Percentiles rank a stretch among this genome's conserved stretches.
phyloP scores from a whole-genome alignment of 1,284 basidiomycete genomes.

The Ceratobasidium sp. region DNA sequence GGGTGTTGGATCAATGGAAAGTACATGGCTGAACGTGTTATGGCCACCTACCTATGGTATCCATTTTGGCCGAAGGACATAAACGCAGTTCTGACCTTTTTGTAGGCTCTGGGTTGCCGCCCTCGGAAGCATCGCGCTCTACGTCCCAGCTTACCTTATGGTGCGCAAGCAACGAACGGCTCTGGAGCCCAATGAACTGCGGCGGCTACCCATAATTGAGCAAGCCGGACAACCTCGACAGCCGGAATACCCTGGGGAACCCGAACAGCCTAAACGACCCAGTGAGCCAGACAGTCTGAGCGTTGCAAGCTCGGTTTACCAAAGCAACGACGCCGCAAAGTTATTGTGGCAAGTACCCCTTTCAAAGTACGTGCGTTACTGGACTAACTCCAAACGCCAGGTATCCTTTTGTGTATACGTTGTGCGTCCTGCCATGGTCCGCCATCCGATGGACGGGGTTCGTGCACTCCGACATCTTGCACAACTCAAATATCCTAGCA shows the following conservation, averaged over 20 bases:
- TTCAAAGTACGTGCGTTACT: background rate
- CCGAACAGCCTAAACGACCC: no score
- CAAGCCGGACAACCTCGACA: background rate
- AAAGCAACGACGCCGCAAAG: slow-evolving; percentile 20
- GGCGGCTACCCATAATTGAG: no score
- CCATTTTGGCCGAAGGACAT: no score
- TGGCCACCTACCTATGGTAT: slow-evolving; percentile 32
- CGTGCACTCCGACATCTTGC: slow-evolving; percentile 10
- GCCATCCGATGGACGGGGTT: slow-evolving; percentile 25
- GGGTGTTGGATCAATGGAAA: slow-evolving; percentile 33
- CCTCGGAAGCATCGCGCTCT: background rate
- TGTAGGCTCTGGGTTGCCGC: slow-evolving; percentile 31
- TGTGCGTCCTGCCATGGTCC: slow-evolving; percentile 17
- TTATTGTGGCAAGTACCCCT: background rate
- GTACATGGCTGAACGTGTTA: slow-evolving; percentile 14
- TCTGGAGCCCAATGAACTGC: no score
- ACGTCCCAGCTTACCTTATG: slow-evolving; percentile 19
- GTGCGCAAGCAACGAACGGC: background rate
- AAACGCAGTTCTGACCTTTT: background rate
- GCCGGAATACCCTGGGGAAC: background rate
- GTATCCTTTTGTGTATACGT: slow-evolving; percentile 23
- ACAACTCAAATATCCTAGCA: background rate
- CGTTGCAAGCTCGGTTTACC: slow-evolving; percentile 2
- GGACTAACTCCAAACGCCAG: background rate
- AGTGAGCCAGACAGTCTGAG: background rate